Conservation (phyloP, 306 rosid genomes). For the Chamaecrista fasciculata region DNA sequence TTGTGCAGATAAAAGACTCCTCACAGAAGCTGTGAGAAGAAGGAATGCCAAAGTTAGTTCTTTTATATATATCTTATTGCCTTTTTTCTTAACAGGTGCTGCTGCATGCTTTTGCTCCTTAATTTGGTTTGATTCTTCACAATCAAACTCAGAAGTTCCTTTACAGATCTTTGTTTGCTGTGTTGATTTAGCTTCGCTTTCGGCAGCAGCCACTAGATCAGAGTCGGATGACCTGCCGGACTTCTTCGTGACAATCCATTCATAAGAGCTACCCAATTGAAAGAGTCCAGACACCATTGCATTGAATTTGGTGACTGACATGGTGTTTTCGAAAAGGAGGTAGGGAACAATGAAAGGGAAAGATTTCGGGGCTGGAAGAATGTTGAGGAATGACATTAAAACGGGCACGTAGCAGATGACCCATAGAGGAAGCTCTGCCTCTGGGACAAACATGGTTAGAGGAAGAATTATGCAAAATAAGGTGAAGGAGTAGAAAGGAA, state of each 20-base stretch:
- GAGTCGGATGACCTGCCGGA: slow-evolving; percentile 92
- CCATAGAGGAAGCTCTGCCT: slow-evolving; percentile 94
- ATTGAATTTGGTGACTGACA: slow-evolving; percentile 97
- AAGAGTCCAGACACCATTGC: slow-evolving; percentile 94
- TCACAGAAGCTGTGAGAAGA: slow-evolving; percentile 76
- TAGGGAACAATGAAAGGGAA: slow-evolving; percentile 91
- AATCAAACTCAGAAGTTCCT: slow-evolving; percentile 79
- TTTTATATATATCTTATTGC: slow-evolving; percentile 74
- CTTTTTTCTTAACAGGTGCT: slow-evolving; percentile 56
- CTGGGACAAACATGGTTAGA: slow-evolving; percentile 92
- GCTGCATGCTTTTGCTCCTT: slow-evolving; percentile 55
- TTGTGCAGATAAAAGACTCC: slow-evolving; percentile 88
- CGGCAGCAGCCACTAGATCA: slow-evolving; percentile 72
- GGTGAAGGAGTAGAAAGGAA: slow-evolving; percentile 94
- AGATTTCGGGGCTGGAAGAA: slow-evolving; percentile 91
- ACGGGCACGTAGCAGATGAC: slow-evolving; percentile 91
- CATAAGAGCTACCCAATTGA: slow-evolving; percentile 92
- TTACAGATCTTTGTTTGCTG: slow-evolving; percentile 56
- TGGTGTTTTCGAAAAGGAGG: slow-evolving; percentile 89
- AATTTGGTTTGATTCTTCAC: slow-evolving; percentile 55
- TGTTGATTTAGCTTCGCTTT: slow-evolving; percentile 56
- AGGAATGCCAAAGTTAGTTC: slow-evolving; percentile 89
- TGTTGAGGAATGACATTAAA: slow-evolving; percentile 84
- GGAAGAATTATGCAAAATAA: slow-evolving; percentile 96
- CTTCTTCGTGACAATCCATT: slow-evolving; percentile 94